Percentiles rank a stretch among this genome's conserved stretches.
These are phyloP conservation scores for Pythium angustatum DNA, from an alignment of 352 stramenopile genomes.

Conservation along the genomic window DNA sequence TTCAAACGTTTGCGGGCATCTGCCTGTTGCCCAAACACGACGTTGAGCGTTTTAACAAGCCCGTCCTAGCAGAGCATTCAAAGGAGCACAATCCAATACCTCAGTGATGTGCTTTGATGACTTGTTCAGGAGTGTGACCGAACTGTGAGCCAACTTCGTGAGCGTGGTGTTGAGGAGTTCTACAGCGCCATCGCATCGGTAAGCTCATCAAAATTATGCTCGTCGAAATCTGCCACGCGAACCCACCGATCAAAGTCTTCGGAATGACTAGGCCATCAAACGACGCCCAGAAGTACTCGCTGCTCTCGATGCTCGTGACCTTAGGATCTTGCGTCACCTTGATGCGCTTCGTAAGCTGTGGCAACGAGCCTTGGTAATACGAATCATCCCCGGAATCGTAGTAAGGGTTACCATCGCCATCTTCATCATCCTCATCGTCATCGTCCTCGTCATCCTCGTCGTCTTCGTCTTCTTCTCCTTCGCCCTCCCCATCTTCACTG, in stretches of 20 bases:
- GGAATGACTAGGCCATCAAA: slow-evolving; percentile 63
- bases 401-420: slow-evolving; percentile 43
- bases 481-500: slow-evolving; percentile 32
- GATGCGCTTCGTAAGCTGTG: slow-evolving; percentile 51
- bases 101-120: slow-evolving; percentile 42
- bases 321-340: slow-evolving; percentile 41
- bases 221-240: not conserved
- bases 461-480: slow-evolving; percentile 45
- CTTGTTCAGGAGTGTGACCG: slow-evolving; percentile 53
- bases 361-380: slow-evolving; percentile 38
- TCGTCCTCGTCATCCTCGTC: slow-evolving; percentile 40
- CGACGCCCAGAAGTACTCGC: slow-evolving; percentile 65
- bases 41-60: not conserved
- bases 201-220: not conserved
- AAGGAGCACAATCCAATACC: slow-evolving; percentile 24
- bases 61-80: not conserved
- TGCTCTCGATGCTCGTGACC: slow-evolving; percentile 19
- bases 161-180: slow-evolving; percentile 75
- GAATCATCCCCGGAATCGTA: slow-evolving; percentile 65
- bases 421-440: slow-evolving; percentile 33
- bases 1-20: slow-evolving; percentile 22
- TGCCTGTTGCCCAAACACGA: slow-evolving; percentile 7
- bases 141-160: slow-evolving; percentile 59
- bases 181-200: slow-evolving; percentile 13
- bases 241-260: slow-evolving; percentile 73